Evolutionary conservation across 805 yeast genomes (phyloP).

Genomic region (Candida cerambycidarum): DNA sequence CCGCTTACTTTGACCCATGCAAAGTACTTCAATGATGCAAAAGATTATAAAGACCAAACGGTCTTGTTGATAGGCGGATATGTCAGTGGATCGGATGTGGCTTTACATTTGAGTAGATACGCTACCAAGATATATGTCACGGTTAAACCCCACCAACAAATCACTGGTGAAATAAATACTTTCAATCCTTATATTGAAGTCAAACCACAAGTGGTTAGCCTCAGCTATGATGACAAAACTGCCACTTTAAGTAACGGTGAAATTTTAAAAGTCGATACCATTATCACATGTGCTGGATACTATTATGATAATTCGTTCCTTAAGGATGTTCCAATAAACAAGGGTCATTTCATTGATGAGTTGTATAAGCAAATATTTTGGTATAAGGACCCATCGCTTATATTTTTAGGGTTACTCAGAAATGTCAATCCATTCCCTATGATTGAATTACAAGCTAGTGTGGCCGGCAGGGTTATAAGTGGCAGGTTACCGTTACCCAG

Average conservation of each 20-base stretch:
- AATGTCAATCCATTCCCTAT: constrained; percentile 52
- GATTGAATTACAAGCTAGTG: constrained; percentile 49
- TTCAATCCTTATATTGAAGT: constrained; percentile 12
- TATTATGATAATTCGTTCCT: constrained; percentile 37
- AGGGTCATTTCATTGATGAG: constrained; percentile 16
- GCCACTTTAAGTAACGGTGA: constrained; percentile 1
- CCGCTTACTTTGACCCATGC: constrained; percentile 33
- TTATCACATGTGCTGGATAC: constrained; percentile 42
- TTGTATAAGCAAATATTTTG: constrained; percentile 49
- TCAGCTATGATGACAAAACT: constrained; percentile 30
- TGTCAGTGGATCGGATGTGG: constrained; percentile 75
- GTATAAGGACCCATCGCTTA: constrained; percentile 45
- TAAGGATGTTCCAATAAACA: constrained; percentile 17
- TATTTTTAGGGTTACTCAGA: constrained; percentile 42
- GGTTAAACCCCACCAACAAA: constrained; percentile 11
- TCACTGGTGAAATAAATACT: constrained; percentile 2
- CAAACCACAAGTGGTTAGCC: constrained; percentile 17
- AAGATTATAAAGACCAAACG: constrained; percentile 32
- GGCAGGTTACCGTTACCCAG: constrained; percentile 46
- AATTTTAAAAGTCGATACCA: constrained; percentile 21
- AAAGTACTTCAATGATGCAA: constrained; percentile 27
- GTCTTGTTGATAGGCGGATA: constrained; percentile 74
- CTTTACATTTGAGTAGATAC: constrained; percentile 54
- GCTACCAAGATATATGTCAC: constrained; percentile 26
- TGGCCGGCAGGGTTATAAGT: constrained; percentile 39